Evolutionary conservation across 257 asterid species (phyloP), one percentile per base, ranked within the genome.

Genomic region (Anisodus acutangulus): DNA sequence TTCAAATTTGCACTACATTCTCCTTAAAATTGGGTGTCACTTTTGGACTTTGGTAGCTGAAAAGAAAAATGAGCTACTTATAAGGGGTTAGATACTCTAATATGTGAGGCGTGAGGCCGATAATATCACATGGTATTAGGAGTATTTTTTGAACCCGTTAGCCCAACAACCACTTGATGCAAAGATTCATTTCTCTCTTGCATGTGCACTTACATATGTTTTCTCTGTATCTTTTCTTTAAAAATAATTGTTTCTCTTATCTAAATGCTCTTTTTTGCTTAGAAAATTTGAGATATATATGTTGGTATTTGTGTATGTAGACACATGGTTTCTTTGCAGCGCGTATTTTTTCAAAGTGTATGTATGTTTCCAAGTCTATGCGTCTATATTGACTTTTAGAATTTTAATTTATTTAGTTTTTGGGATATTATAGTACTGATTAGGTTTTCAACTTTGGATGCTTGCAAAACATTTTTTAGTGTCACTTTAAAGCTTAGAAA

Each of bases 401-500:
- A 78, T 16, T 55, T 51, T 54, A 6, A 5, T 16, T 31, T 54
- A 81, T 59, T 31, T 26, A 76, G 39, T 26, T 26, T 51, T 49
- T 76, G 47, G 47, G 80, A 49, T 19, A 72, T 47, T 9, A 10
- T 47, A 72, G 19, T 72, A 19, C 41, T 47, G 19, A 47, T 43
- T 54, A 60, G 39, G 76, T 43, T 10, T 60, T 60, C 72, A 80
- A n/a, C 72, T 59, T 80, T 59, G 72, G 83, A 80, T 80, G 72
- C 57, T 80, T 43, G 83, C 70, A 80, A 9, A 80, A 80, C 71
- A 17, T 59, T 58, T 37, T 59, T 22, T 31, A 72, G 60, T 6
- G 60, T 72, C 39, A 71, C 58, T 71, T 45, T 71, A 49, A 74
- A 47, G 22, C 2, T 22, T 12, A 22, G 63, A 12, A 51, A 49